Evolutionary conservation across 352 stramenopile genomes (phyloP), one percentile per base, ranked within the genome.

Genomic region (Globisporangium radiosum): DNA sequence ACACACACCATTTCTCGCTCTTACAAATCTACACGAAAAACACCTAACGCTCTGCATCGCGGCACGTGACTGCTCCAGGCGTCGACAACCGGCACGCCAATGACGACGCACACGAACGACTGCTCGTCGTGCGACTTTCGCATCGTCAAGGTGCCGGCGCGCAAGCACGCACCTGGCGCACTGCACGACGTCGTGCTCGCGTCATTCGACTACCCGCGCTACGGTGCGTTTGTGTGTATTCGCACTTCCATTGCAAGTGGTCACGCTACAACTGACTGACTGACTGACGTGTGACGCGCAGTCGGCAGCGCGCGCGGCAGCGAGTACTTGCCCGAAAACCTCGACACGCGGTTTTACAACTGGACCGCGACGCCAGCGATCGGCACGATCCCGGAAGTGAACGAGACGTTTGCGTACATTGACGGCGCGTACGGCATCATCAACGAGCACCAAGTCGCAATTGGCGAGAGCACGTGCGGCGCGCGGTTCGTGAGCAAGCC

Each of bases 81-180:
- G 19, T 88, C 80, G 2, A 78, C 73, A 5, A 91, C 75, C 14
- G 69, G 69, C 2, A 66, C 82, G 14, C 77, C 85, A 38, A 92
- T 94, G 78, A 90, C 81, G 45, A 92, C 85, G 15, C 85, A 94
- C 65, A 87, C 85, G 47, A 90, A 85, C 62, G 85, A 94, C 66
- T 92, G 85, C 61, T 90, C 72, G 57, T 87, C 70, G 33, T 92
- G 85, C 58, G 85, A 94, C 66, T 94, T 92, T 59, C 85, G 85
- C 44, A 75, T 92, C 62, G 79, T 66, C 59, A 94, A 92, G 45
- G 80, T 94, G 49, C 85, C 85, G 4, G 70, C 72, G 33, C 69
- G 83, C 57, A 78, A 55, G 38, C 71, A 91, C 57, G 61, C 73
- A 5, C 42, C 60, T 1, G 77, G 61, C 39, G 69, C 72, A 0